Conservation (phyloP, 108 stramenopile genomes). For the Discostella stelligeroides region DNA sequence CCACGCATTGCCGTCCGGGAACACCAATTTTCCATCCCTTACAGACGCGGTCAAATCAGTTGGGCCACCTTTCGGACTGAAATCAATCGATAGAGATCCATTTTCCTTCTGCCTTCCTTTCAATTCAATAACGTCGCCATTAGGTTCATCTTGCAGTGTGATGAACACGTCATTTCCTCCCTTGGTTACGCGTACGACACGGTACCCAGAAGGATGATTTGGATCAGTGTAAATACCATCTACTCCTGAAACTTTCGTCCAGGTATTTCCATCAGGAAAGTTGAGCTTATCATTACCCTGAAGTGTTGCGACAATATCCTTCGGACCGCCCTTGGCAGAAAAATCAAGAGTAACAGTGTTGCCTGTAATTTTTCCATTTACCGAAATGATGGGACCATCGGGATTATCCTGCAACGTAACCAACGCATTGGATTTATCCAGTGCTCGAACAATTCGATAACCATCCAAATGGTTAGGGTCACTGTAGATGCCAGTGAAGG, state of each 20-base stretch:
- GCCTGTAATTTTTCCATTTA: constrained; percentile 11
- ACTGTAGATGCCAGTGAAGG: constrained; percentile 17
- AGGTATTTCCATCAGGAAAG: constrained; percentile 19
- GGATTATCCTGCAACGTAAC: constrained; percentile 15
- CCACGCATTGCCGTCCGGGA: constrained; percentile 26
- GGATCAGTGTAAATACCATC: constrained; percentile 21
- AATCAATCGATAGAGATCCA: constrained; percentile 12
- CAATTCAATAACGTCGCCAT: constrained; percentile 7
- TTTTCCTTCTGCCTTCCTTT: constrained; percentile 1
- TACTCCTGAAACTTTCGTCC: constrained; percentile 8
- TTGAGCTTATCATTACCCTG: background rate
- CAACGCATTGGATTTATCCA: constrained; percentile 16
- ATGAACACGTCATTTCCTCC: constrained; percentile 4
- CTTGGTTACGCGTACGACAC: background rate
- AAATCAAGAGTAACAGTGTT: constrained; percentile 16
- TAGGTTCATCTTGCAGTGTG: constrained; percentile 16
- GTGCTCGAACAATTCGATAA: constrained; percentile 4
- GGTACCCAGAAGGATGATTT: constrained; percentile 18
- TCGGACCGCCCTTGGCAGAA: constrained; percentile 19
- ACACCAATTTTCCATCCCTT: constrained; percentile 7
- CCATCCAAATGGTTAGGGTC: constrained; percentile 21
- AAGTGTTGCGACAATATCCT: constrained; percentile 11
- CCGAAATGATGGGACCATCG: constrained; percentile 8
- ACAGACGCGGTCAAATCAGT: constrained; percentile 5
- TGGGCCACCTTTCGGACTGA: constrained; percentile 23